These are phyloP conservation scores for Penicillium verhagenii DNA, from an alignment of 495 filamentous ascomycete genomes.

Conservation along the genomic window DNA sequence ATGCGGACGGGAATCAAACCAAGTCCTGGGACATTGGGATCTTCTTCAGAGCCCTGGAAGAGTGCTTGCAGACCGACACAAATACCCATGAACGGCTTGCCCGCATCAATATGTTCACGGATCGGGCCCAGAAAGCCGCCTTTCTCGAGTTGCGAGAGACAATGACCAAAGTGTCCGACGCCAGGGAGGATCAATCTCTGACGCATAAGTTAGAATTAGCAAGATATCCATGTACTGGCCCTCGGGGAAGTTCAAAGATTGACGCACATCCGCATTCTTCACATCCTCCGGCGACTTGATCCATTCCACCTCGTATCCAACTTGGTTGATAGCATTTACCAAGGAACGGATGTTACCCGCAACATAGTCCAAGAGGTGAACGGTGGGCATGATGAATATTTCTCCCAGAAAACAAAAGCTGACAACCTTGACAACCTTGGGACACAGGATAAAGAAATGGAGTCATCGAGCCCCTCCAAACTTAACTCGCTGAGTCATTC, in stretches of 20 bases:
- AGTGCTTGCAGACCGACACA: conserved; percentile 93
- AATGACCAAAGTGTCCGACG: conserved; percentile 97
- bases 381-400: conserved; percentile 68
- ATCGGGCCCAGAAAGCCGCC: conserved; percentile 82
- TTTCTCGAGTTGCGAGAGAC: conserved; percentile 73
- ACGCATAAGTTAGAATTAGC: not conserved
- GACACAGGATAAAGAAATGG: conserved; percentile 2
- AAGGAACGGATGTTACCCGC: conserved; percentile 91
- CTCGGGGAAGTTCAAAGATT: not conserved
- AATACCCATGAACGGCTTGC: conserved; percentile 97
- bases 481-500: conserved; percentile 30
- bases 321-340: conserved; percentile 93
- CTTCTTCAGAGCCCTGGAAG: conserved; percentile 81
- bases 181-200: conserved; percentile 91
- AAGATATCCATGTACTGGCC: not conserved
- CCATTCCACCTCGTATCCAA: conserved; percentile 93
- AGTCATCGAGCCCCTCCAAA: conserved; percentile 24
- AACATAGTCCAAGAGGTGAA: conserved; percentile 86
- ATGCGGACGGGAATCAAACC: conserved; percentile 70
- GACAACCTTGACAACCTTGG: not conserved
- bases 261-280: conserved; percentile 72
- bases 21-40: conserved; percentile 65
- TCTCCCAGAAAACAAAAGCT: not conserved
- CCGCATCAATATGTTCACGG: conserved; percentile 72
- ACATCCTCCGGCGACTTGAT: conserved; percentile 81